A percentile compares a stretch with the other conserved stretches of the same genome.
Evolutionary conservation across 305 asterid species (phyloP).

Genomic region (Solanum aculeatissimum): DNA sequence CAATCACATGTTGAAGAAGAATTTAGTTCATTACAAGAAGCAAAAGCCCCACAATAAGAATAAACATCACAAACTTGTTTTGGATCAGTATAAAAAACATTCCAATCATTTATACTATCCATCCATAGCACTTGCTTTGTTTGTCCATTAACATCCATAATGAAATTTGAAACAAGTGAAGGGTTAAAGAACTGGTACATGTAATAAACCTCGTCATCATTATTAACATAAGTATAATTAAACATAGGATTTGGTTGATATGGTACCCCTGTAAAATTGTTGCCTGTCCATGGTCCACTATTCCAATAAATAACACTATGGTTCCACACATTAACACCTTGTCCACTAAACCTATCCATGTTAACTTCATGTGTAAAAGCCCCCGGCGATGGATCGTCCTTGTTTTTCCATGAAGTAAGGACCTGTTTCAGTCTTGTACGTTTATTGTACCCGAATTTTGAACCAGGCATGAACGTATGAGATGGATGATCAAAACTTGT

Average conservation of each 20-base stretch:
- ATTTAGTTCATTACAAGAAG: conserved; percentile 23
- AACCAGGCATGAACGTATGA: conserved; percentile 2
- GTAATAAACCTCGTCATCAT: conserved; percentile 32
- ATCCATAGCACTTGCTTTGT: conserved; percentile 32
- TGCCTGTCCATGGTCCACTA: conserved; percentile 4
- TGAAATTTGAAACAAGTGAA: conserved; percentile 24
- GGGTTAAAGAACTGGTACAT: conserved; percentile 34
- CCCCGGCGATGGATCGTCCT: conserved; percentile 34
- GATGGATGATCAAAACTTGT: conserved; percentile 5
- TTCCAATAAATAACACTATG: conserved; percentile 22
- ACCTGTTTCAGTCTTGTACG: neutral
- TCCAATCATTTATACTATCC: conserved; percentile 26
- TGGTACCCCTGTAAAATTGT: conserved; percentile 44
- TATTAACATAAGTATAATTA: conserved; percentile 30
- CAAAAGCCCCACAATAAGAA: conserved; percentile 56
- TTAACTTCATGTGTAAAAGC: conserved; percentile 15
- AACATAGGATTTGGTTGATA: conserved; percentile 39
- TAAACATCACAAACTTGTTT: conserved; percentile 49
- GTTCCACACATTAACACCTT: conserved; percentile 21
- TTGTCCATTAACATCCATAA: conserved; percentile 58
- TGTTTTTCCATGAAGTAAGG: neutral
- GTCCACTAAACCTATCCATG: conserved; percentile 14
- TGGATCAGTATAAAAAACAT: conserved; percentile 46
- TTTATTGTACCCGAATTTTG: neutral
- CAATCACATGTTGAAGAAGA: conserved; percentile 11